Evolutionary conservation across 2,329 filamentous ascomycete genomes (phyloP).

Genomic region (Colletotrichum siamense): DNA sequence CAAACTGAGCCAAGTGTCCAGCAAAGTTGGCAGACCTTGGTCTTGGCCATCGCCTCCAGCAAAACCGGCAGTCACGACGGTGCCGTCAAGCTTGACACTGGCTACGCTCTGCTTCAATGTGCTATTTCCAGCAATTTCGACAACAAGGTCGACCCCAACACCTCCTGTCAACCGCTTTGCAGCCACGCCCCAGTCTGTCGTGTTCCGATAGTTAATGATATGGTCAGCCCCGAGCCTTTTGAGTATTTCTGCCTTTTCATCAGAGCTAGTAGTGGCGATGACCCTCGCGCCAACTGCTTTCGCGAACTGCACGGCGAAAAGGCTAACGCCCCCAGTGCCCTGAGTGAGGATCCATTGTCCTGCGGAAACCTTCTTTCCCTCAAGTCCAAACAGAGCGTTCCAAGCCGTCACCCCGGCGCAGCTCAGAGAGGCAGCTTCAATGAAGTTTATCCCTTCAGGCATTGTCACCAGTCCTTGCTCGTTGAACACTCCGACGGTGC

Average conservation of each 20-base stretch:
- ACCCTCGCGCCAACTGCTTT: slow-evolving; percentile 44
- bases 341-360: slow-evolving; percentile 44
- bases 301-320: slow-evolving; percentile 47
- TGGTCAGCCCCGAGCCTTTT: slow-evolving; percentile 45
- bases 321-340: slow-evolving; percentile 47
- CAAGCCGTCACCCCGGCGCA: slow-evolving; percentile 62
- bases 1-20: slow-evolving; percentile 34
- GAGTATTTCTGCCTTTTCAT: slow-evolving; percentile 45
- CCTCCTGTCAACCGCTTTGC: slow-evolving; percentile 40
- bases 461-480: slow-evolving; percentile 65
- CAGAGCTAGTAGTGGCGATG: slow-evolving; percentile 49
- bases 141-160: slow-evolving; percentile 44
- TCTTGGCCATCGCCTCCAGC: slow-evolving; percentile 27
- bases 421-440: slow-evolving; percentile 63
- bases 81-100: slow-evolving; percentile 44
- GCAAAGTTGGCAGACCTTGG: slow-evolving; percentile 28
- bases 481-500: slow-evolving; percentile 32
- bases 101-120: slow-evolving; percentile 45
- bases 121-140: slow-evolving; percentile 46
- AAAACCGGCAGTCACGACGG: slow-evolving; percentile 43
- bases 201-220: slow-evolving; percentile 48
- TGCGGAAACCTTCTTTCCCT: slow-evolving; percentile 35
- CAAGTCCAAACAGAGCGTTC: slow-evolving; percentile 62
- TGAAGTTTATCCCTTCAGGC: slow-evolving; percentile 56
- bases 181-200: slow-evolving; percentile 41